Evolutionary conservation across 2,329 filamentous ascomycete genomes (phyloP).

Genomic region (Talaromyces sp.): DNA sequence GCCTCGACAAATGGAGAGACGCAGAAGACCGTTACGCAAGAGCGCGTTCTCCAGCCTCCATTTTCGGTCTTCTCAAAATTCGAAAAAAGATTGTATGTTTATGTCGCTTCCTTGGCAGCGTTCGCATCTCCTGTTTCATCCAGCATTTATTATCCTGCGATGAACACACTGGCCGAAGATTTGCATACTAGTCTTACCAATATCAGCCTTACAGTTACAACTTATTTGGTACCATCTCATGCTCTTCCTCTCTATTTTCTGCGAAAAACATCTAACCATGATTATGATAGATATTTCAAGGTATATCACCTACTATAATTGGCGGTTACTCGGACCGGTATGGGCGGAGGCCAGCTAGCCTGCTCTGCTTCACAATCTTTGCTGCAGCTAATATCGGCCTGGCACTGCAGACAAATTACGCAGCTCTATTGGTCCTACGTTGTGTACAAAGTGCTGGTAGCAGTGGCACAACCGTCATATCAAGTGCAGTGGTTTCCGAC

Average conservation of each 20-base stretch:
- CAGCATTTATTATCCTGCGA: conserved; percentile 40
- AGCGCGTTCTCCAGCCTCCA: neutral
- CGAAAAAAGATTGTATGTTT: conserved; percentile 31
- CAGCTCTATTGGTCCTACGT: conserved; percentile 34
- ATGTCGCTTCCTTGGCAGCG: conserved; percentile 35
- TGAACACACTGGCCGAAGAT: conserved; percentile 29
- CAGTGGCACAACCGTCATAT: conserved; percentile 41
- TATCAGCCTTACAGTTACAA: conserved; percentile 33
- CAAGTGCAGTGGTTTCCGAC: conserved; percentile 38
- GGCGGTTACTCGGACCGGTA: conserved; percentile 44
- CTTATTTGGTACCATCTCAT: conserved; percentile 26
- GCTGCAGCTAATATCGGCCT: conserved; percentile 40
- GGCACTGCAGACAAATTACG: conserved; percentile 35
- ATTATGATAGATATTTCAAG: conserved; percentile 43
- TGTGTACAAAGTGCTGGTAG: conserved; percentile 42
- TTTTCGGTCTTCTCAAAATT: neutral
- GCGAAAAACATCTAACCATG: neutral
- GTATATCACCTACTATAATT: conserved; percentile 46
- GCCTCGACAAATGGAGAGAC: neutral
- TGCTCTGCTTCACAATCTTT: conserved; percentile 41
- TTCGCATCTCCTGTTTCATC: conserved; percentile 39
- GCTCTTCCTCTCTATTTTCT: neutral
- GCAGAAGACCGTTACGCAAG: neutral
- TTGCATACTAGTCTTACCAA: conserved; percentile 25
- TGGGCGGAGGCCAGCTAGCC: conserved; percentile 46